Base-by-base conservation (phyloP, 2,329 filamentous ascomycete genomes). In the Hypoxylon sp. region DNA sequence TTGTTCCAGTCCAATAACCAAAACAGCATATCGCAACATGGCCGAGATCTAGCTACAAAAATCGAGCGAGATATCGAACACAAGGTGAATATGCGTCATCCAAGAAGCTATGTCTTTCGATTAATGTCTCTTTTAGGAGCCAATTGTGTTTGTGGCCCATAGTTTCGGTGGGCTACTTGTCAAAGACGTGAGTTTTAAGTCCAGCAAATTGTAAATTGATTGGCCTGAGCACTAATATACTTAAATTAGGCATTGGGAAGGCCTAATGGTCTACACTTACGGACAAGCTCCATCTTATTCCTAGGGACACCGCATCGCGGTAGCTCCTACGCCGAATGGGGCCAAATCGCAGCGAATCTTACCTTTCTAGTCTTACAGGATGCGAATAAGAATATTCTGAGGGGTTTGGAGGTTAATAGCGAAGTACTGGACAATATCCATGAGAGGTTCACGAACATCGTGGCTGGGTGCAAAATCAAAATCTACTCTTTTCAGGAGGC, bases 401-500 rank as follows among this genome's bases (percentile, higher is more conserved):
- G 74, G 24, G 59, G 72, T 1, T 67, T 83, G 1, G 69, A 79
- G 63, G 75, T 78, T 1, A 76, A 80, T 42, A 77, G 70, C 29
- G 78, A 82, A 67, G 74, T 81, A 0, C 71, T 83, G 1, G 78
- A 81, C 35, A 80, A 77, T 37, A 80, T 82, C 37, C 76, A 82
- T 11, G 71, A 77, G 3, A 72, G 78, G 31, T 83, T 82, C 58
- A 73, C 74, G 46, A 67, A 53, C 4, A 76, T 79, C 19, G 73
- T 71, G 26, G 44, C 61, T 39, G 54, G 70, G n/a, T 42, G 17
- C 3, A 37, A 46, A 3, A 78, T 82, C 13, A 78, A 75, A 51
- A 74, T 83, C n/a, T 77, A 82, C 73, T 81, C 79, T 0, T 83
- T 83, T 67, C 78, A 82, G 51, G 80, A 81, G 53, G 76, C 72